phyloP scores from a whole-genome alignment of 805 yeast genomes.

The Suhomyces canberraensis region DNA sequence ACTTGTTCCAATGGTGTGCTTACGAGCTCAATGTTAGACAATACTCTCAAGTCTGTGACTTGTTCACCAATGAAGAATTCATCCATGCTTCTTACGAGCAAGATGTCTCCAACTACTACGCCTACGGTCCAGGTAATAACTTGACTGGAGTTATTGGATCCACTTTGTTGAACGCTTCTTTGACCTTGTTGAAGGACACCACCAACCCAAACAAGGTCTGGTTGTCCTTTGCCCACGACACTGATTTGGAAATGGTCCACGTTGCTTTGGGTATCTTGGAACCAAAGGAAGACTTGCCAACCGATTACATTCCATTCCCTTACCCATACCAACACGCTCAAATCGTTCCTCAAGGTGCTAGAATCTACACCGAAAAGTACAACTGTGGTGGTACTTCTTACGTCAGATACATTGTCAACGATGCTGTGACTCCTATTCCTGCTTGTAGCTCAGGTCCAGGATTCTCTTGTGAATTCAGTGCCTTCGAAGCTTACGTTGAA shows the following conservation, averaged over 20 bases:
- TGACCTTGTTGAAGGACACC: conserved; percentile 45
- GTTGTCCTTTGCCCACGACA: conserved; percentile 74
- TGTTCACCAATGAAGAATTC: conserved; percentile 68
- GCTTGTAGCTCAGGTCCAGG: conserved; percentile 40
- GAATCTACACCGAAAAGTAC: conserved; percentile 37
- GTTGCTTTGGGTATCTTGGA: conserved; percentile 61
- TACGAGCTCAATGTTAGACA: conserved; percentile 73
- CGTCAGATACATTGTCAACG: conserved; percentile 39
- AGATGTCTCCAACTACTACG: conserved; percentile 59
- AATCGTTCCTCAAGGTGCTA: conserved; percentile 40
- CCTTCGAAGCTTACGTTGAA: conserved; percentile 28
- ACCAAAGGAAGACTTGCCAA: conserved; percentile 41
- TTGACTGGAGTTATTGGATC: conserved; percentile 59
- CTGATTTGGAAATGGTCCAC: conserved; percentile 57
- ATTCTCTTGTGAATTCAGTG: conserved; percentile 37
- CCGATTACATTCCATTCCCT: conserved; percentile 45
- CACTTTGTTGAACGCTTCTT: conserved; percentile 47
- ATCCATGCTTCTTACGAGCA: conserved; percentile 56
- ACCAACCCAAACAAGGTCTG: conserved; percentile 50
- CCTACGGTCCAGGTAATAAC: conserved; percentile 61
- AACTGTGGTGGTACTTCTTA: conserved; percentile 27
- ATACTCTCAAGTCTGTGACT: conserved; percentile 59
- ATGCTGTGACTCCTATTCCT: conserved; percentile 37
- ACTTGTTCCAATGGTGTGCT: conserved; percentile 63
- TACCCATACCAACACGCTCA: conserved; percentile 43